A percentile compares a stretch with the other conserved stretches of the same genome.
phyloP scores from a whole-genome alignment of 2,329 filamentous ascomycete genomes.

The Trichoderma sp. region DNA sequence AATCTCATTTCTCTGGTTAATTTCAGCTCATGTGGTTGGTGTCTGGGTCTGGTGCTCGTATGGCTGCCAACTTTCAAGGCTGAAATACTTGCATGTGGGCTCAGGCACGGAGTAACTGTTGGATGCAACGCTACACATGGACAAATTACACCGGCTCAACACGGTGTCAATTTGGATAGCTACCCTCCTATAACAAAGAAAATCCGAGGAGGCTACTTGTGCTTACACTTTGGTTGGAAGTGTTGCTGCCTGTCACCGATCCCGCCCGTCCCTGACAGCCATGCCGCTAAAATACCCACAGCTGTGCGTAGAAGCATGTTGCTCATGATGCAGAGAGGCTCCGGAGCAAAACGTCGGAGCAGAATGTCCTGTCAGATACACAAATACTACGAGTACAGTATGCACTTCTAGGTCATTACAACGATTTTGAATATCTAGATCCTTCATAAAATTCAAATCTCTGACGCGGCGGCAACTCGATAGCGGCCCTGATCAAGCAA shows the following conservation, averaged over 20 bases:
- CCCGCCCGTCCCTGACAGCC: constrained; percentile 1
- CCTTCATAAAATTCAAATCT: not conserved
- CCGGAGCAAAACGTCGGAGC: not conserved
- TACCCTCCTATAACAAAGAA: not conserved
- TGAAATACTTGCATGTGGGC: not conserved
- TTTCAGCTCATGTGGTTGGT: not conserved
- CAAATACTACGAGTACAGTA: not conserved
- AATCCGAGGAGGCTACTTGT: not conserved
- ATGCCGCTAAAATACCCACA: not conserved
- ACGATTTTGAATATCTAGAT: not conserved
- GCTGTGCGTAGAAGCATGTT: not conserved
- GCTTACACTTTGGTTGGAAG: not conserved
- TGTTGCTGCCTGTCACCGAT: not conserved
- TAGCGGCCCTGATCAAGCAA: not conserved
- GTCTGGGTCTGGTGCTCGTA: not conserved
- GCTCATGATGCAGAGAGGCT: constrained; percentile 1
- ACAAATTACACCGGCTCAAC: not conserved
- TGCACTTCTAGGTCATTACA: not conserved
- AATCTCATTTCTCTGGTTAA: not conserved
- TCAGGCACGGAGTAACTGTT: not conserved
- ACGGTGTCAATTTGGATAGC: not conserved
- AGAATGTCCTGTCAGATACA: not conserved
- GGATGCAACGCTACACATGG: not conserved
- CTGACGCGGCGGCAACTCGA: not conserved
- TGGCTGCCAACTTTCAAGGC: not conserved